Evolutionary conservation across 257 asterid species (phyloP).

Genomic region (Asclepias syriaca): DNA sequence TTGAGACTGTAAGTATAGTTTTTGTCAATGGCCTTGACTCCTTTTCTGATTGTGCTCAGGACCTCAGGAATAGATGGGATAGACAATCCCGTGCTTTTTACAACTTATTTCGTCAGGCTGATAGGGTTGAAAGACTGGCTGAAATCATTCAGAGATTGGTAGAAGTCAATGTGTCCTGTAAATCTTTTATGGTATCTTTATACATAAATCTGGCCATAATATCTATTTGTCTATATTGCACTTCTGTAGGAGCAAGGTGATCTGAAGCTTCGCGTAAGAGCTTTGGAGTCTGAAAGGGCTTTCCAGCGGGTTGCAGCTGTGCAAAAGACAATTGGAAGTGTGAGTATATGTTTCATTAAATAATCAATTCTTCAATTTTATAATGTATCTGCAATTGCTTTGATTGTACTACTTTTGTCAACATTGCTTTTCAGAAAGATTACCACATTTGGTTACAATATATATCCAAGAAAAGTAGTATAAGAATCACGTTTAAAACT

Average conservation of each 20-base stretch:
- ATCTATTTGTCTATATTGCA: neutral
- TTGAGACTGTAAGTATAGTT: neutral
- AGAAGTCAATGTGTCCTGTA: constrained; percentile 8
- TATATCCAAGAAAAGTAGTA: neutral
- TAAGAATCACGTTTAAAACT: neutral
- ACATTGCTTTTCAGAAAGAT: neutral
- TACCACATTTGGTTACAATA: neutral
- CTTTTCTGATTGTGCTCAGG: constrained; percentile 44
- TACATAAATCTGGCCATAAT: neutral
- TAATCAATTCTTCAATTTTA: neutral
- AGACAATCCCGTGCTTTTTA: constrained; percentile 82
- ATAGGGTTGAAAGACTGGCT: constrained; percentile 90
- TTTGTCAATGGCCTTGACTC: constrained; percentile 13
- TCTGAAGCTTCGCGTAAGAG: constrained; percentile 87
- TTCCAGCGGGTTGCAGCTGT: constrained; percentile 95
- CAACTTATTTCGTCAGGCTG: constrained; percentile 95
- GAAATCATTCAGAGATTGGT: constrained; percentile 81
- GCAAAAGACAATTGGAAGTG: constrained; percentile 74
- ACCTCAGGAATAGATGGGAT: constrained; percentile 83
- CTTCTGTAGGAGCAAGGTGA: constrained; percentile 87
- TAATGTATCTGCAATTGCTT: neutral
- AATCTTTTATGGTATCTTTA: neutral
- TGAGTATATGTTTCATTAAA: constrained; percentile 31
- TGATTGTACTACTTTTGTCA: neutral
- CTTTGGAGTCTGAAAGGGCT: constrained; percentile 94